Evolutionary conservation across 2,329 filamentous ascomycete species (phyloP), one percentile per base, ranked within the genome.

Genomic region (Sporothrix inflata): DNA sequence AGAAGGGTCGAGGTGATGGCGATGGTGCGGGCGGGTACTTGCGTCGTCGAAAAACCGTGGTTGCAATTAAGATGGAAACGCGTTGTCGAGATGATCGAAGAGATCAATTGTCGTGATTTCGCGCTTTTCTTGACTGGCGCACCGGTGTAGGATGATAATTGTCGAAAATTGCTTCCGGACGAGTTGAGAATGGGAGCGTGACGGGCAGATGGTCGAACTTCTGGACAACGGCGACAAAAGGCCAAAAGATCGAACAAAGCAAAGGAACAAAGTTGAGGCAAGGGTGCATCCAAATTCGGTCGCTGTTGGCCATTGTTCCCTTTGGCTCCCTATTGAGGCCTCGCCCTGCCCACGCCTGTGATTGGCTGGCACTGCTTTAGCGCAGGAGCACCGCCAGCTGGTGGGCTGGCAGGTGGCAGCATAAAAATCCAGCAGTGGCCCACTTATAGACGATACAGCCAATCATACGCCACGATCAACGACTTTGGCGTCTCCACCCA

Each of bases 351-450:
- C 38, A n/a, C 42, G 45, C 7, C 45, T 42, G n/a, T 55, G 42
- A 66, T 71, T 66, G 47, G 57, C 45, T 47, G 30, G 21, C 7
- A 6, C 12, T 12, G 38, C 38, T 5, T 27, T 42, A 24, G 47
- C 30, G 38, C 67, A 11, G 49, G 11, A 27, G 40, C 14, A 34
- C 24, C 14, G 8, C 4, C 57, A 69, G 66, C 30, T n/a, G 51
- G 34, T 38, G 38, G 71, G 27, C 55, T 5, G 60, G 60, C 60
- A 65, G 60, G 34, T 30, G 71, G 71, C 27, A 47, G 49, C 66
- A 66, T 53, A 72, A 66, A 66, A 65, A 65, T 72, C 67, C 67
- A 53, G 51, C 9, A 49, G 9, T 38, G 67, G 30, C 21, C 67
- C 67, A 69, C n/a, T 60, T 38, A 51, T 3, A n/a, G 63, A 5